Conservation (phyloP, 1,139 yeast genomes). For the Saccharomyces hybrid region DNA sequence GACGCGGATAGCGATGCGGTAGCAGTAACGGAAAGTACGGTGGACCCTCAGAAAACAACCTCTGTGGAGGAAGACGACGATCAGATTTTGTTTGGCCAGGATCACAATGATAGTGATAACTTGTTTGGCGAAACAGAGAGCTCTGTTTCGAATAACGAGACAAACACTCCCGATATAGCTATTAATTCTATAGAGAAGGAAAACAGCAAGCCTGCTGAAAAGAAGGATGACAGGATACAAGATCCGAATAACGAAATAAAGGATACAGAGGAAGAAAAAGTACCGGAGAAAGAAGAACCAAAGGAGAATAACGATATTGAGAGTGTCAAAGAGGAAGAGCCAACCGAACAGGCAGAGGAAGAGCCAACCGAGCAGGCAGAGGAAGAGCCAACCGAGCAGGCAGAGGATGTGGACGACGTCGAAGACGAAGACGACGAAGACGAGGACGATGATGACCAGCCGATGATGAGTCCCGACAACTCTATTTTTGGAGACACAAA, state of each 20-base stretch:
- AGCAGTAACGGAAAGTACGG: neutral
- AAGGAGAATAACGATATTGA: neutral
- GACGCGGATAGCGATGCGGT: neutral
- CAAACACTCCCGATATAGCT: neutral
- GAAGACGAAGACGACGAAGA: conserved; percentile 4
- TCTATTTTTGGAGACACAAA: neutral
- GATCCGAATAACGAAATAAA: neutral
- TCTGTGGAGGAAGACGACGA: neutral
- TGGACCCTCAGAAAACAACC: neutral
- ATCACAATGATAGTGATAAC: neutral
- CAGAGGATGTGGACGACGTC: neutral
- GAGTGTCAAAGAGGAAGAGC: conserved; percentile 1
- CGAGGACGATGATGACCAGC: conserved; percentile 2
- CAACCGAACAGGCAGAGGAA: conserved; percentile 1
- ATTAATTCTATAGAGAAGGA: neutral
- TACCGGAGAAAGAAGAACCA: neutral
- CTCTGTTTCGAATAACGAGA: neutral
- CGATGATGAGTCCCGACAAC: conserved; percentile 3
- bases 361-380: conserved; percentile 1
- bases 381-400: conserved; percentile 1
- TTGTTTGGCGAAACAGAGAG: neutral
- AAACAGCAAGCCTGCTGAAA: neutral
- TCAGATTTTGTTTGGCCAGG: neutral
- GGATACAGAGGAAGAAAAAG: neutral
- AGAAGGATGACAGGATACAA: neutral